Evolutionary conservation across 345 rosid species (phyloP).

Genomic region (Leavenworthia alabamica): DNA sequence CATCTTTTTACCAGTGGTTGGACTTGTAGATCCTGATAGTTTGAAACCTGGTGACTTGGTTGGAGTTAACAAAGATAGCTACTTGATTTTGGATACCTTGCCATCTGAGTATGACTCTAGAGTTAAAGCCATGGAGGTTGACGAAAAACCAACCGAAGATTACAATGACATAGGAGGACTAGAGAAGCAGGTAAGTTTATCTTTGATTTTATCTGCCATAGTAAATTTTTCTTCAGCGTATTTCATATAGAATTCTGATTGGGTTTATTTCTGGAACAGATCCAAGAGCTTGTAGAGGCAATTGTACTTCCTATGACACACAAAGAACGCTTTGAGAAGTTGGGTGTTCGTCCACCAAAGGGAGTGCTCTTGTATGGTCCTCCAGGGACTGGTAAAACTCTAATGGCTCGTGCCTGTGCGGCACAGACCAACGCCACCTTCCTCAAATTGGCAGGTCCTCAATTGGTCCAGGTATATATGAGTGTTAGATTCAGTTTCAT

Average conservation of each 20-base stretch:
- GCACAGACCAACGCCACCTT: conserved; percentile 99
- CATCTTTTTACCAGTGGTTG: conserved; percentile 37
- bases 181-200: conserved; percentile 74
- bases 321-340: conserved; percentile 80
- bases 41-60: conserved; percentile 98
- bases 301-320: conserved; percentile 99
- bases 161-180: conserved; percentile 98
- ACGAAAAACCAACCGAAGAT: conserved; percentile 97
- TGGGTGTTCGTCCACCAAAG: conserved; percentile 97
- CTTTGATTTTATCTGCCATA: background rate
- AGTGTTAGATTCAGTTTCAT: conserved; percentile 11
- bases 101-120: conserved; percentile 97
- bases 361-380: conserved; percentile 98
- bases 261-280: conserved; percentile 37
- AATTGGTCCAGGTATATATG: conserved; percentile 76
- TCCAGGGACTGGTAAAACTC: conserved; percentile 98
- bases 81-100: conserved; percentile 85
- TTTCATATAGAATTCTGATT: background rate
- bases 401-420: conserved; percentile 99
- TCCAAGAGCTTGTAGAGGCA: conserved; percentile 98
- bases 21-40: conserved; percentile 94
- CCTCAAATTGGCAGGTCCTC: conserved; percentile 96
- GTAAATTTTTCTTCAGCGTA: background rate
- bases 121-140: conserved; percentile 99
- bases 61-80: conserved; percentile 97